Base-by-base conservation (phyloP, 306 rosid genomes). In the Pyrus pyrifolia region DNA sequence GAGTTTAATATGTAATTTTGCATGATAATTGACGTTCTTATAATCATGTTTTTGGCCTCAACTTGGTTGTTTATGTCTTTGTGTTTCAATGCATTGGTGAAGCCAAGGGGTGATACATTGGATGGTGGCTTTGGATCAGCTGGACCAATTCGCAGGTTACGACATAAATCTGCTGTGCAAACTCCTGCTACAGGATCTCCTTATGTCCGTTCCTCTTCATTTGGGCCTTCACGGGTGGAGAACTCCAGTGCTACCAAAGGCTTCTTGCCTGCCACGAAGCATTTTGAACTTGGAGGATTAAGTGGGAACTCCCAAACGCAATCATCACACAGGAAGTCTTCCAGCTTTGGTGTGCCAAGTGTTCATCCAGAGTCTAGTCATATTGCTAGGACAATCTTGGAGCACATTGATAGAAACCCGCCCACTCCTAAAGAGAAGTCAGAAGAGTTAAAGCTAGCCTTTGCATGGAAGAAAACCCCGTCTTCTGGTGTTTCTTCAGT, bases 341-440 rank as follows among this genome's bases (percentile, higher is more conserved):
- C 49, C 75, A 77, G 70, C 75, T 85, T 81, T 72, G 78, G 90
- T 64, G 70, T 45, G 63, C 91, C 86, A 42, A 81, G 83, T 1
- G 90, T 87, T 55, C 96, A 83, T 83, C 87, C 82, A 77, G 92
- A 85, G 77, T 78, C 92, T 55, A 85, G 88, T 84, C 89, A 84
- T 85, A 84, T 94, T 85, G 96, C 97, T 49, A 87, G 88, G 87
- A 83, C 88, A 75, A 94, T 94, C 74, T 82, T 94, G 85, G 97
- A 94, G 74, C 98, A 89, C 78, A 77, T 92, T 61, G 89, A 86
- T 79, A 86, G 97, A 92, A 87, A 79, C 73, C 66, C 80, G 11
- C 89, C 96, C 58, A 92, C 97, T 76, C 93, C 93, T 23, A 92
- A 80, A 76, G 92, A 89, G 44, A 94, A 92, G 85, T 84, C 86